Conservation (phyloP, 2,329 filamentous ascomycete genomes). For the Stachybotrys echinatus region DNA sequence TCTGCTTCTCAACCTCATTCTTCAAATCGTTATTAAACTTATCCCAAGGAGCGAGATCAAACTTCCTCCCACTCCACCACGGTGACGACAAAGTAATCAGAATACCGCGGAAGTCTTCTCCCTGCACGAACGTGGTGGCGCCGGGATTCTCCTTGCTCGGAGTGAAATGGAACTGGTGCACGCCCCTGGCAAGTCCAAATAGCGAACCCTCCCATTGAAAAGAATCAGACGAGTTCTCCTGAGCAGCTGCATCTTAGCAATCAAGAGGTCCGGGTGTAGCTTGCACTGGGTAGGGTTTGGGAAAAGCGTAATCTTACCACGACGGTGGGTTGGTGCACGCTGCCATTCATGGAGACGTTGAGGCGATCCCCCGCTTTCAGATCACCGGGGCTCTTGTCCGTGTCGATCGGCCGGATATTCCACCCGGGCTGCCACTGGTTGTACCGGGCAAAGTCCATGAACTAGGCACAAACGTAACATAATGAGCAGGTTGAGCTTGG, state of each 20-base stretch:
- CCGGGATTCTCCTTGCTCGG: conserved; percentile 9
- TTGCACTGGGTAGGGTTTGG: not conserved
- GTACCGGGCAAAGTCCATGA: conserved; percentile 10
- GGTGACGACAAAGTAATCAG: conserved; percentile 7
- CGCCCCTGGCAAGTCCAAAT: conserved; percentile 1
- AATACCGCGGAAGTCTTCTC: conserved; percentile 6
- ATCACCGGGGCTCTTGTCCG: conserved; percentile 2
- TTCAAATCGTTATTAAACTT: conserved; percentile 9
- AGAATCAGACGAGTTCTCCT: conserved; percentile 6
- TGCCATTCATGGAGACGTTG: conserved; percentile 8
- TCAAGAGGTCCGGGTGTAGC: not conserved
- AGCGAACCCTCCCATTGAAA: conserved; percentile 10
- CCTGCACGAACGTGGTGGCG: conserved; percentile 9
- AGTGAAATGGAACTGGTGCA: conserved; percentile 9
- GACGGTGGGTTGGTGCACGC: conserved; percentile 6
- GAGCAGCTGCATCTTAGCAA: too few species aligned
- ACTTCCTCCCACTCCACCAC: conserved; percentile 7
- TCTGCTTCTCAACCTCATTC: conserved; percentile 7
- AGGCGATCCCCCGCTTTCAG: conserved; percentile 6
- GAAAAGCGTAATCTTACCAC: conserved; percentile 2
- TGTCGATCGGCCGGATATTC: conserved; percentile 3
- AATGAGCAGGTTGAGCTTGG: fast-evolving
- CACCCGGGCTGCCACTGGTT: conserved; percentile 11
- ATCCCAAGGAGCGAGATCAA: conserved; percentile 5
- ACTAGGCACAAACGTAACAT: conserved; percentile 1